Evolutionary conservation across 1,139 yeast species (phyloP), one percentile per base, ranked within the genome.

Genomic region (Pichia sp.): DNA sequence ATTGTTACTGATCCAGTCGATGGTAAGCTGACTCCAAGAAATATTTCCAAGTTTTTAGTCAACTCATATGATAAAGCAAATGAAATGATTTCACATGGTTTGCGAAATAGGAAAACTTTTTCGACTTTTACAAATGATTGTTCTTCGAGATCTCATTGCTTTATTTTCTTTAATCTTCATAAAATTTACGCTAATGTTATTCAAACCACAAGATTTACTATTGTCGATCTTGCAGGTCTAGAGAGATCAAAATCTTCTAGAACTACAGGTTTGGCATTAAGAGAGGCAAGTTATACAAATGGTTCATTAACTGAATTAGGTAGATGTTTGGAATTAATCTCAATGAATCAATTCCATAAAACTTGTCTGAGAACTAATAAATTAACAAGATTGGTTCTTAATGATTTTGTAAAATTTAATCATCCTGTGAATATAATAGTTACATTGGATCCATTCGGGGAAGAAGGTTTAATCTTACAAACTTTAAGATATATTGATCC

Each of bases 371-470:
- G 78, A 53, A 67, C 73, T 23, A 69, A 72, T 37, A 74, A 72
- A 49, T 59, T 75, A 20, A 71, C 76, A 3, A 69, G 76, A 50
- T 52, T 76, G 25, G 60, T 75, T 4, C 62, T 75, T 35, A 63
- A 73, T 32, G 76, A 74, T 52, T 66, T 69, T 40, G 67, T 70
- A 39, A 66, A 65, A 27, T 58, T 61, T 36, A 59, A 65, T 38
- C 50, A 57, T 10, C 53, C 57, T 10, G 54, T 61, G 23, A 58
- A 59, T 47, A 64, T 63, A 46, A 59, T 82, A 27, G 74, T 82
- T 34, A 83, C 82, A 40, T 65, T 82, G 44, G 89, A 83, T 55
- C 85, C 87, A 0, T 75, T 73, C 51, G 84, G 83, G 25, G 78
- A 79, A 27, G 80, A 82, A 12, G 55, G 56, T 2, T 41, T 58